Conservation (phyloP, 345 rosid species). For the Limnanthes douglasii region DNA sequence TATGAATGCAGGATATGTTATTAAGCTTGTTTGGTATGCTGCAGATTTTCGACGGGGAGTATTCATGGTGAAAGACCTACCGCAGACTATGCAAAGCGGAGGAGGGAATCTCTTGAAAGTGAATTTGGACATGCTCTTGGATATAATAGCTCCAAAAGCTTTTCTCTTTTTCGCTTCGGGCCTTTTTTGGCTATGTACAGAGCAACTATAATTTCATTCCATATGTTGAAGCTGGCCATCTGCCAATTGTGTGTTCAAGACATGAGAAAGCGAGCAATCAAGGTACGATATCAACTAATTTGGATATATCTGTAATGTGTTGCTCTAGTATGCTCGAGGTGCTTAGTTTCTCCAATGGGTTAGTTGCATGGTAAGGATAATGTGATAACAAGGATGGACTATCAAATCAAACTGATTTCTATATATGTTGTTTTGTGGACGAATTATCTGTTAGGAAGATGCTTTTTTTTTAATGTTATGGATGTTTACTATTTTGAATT, state of each 20-base stretch:
- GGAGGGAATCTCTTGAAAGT: constrained; percentile 93
- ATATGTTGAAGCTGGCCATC: constrained; percentile 58
- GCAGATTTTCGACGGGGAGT: constrained; percentile 53
- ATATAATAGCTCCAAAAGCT: constrained; percentile 42
- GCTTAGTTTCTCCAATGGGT: no score
- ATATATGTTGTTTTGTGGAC: no score
- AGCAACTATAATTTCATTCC: constrained; percentile 69
- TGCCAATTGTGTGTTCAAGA: constrained; percentile 61
- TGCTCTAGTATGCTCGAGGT: no score
- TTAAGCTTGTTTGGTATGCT: constrained; percentile 1
- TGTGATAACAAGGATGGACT: no score
- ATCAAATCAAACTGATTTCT: no score
- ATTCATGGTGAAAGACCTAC: constrained; percentile 80
- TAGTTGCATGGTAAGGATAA: no score
- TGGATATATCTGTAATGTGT: constrained; percentile 2
- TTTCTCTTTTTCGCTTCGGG: constrained; percentile 54
- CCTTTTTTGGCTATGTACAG: constrained; percentile 85
- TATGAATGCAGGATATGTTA: background rate
- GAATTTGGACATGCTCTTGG: constrained; percentile 74
- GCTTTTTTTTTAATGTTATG: no score
- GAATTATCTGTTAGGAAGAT: no score
- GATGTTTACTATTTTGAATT: no score
- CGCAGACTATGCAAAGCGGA: constrained; percentile 65
- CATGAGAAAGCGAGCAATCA: constrained; percentile 54
- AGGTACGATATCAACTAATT: no score